phyloP scores from a whole-genome alignment of 2,329 filamentous ascomycete genomes.

The Exophiala bonariae region DNA sequence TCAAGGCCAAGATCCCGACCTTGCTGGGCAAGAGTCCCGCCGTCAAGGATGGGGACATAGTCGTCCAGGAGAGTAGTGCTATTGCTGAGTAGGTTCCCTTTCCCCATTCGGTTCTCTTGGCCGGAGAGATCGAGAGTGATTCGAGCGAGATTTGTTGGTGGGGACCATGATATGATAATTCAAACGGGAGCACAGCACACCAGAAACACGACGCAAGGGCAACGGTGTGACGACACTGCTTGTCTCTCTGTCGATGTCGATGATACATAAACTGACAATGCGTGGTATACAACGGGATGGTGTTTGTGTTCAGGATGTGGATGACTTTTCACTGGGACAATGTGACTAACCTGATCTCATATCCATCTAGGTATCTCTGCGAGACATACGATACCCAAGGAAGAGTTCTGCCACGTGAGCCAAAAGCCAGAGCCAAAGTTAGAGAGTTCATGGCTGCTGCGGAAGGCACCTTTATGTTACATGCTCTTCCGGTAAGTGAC shows the following conservation, averaged over 20 bases:
- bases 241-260: too few species aligned
- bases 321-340: too few species aligned
- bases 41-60: constrained; percentile 42
- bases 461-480: constrained; percentile 49
- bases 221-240: too few species aligned
- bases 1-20: constrained; percentile 43
- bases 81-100: constrained; percentile 44
- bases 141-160: too few species aligned
- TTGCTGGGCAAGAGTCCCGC: constrained; percentile 48
- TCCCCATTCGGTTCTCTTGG: not conserved
- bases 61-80: constrained; percentile 46
- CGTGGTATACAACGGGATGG: too few species aligned
- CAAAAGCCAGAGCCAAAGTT: constrained; percentile 36
- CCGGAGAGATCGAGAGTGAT: too few species aligned
- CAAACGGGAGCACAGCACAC: too few species aligned
- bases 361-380: constrained; percentile 42
- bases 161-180: too few species aligned
- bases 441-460: constrained; percentile 48
- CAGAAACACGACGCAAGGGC: too few species aligned
- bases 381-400: constrained; percentile 45
- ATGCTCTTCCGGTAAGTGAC: constrained; percentile 39
- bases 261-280: too few species aligned
- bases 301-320: too few species aligned
- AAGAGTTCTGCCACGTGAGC: constrained; percentile 38
- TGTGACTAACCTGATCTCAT: not conserved